A percentile compares a stretch with the other conserved stretches of the same genome.
Evolutionary conservation across 768 basidiomycete species (phyloP).

Genomic region (Kwoniella mangroviensis): DNA sequence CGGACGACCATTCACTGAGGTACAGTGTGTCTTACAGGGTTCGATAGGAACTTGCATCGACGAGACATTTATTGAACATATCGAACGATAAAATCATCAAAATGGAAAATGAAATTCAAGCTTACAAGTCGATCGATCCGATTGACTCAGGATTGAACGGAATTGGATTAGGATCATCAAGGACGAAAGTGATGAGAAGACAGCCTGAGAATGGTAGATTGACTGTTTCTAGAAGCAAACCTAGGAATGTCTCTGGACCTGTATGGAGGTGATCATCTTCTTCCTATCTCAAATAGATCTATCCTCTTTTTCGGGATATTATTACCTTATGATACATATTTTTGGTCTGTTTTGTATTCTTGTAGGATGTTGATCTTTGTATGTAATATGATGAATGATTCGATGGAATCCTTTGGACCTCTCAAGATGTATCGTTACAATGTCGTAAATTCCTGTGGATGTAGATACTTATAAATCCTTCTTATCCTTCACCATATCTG

Average conservation of each 20-base stretch:
- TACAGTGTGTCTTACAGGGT: too few species aligned
- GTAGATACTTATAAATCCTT: neutral
- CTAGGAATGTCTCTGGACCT: conserved; percentile 33
- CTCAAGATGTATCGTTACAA: too few species aligned
- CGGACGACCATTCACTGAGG: neutral
- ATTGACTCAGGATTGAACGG: neutral
- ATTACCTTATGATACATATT: neutral
- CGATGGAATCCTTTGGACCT: too few species aligned
- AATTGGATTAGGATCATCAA: conserved; percentile 20
- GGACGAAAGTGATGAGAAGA: conserved; percentile 38
- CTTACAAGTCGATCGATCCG: conserved; percentile 40
- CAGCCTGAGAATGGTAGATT: conserved; percentile 43
- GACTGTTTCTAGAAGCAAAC: conserved; percentile 3
- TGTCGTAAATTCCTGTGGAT: too few species aligned
- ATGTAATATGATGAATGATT: too few species aligned
- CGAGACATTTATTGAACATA: conserved; percentile 43
- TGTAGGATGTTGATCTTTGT: too few species aligned
- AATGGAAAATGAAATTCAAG: conserved; percentile 34
- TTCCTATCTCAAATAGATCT: neutral
- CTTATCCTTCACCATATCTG: neutral
- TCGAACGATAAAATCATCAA: conserved; percentile 34
- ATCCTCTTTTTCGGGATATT: too few species aligned
- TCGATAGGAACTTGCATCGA: conserved; percentile 46
- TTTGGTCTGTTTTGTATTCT: too few species aligned
- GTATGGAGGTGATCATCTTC: neutral